A percentile compares a stretch with the other conserved stretches of the same genome.
Evolutionary conservation across 2,329 filamentous ascomycete genomes (phyloP).

Genomic region (Cercospora sesami): DNA sequence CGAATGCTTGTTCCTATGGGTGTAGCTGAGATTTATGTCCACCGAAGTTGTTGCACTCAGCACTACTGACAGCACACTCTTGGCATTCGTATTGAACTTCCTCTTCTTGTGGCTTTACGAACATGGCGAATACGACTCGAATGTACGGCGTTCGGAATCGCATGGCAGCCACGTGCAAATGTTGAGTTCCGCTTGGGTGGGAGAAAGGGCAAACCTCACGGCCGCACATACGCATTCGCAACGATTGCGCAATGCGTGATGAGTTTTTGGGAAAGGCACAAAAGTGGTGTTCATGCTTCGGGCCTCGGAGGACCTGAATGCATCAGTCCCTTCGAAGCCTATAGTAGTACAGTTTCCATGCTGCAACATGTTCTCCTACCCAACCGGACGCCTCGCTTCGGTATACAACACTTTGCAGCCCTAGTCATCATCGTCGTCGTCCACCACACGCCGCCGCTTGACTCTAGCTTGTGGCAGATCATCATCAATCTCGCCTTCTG

Average conservation of each 20-base stretch:
- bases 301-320: not conserved
- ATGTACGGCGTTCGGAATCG: not conserved
- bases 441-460: conserved; percentile 48
- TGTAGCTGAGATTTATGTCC: not conserved
- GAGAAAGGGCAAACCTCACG: not conserved
- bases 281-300: not conserved
- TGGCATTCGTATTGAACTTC: not conserved
- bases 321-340: not conserved
- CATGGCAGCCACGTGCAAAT: not conserved
- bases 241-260: not conserved
- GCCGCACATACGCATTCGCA: not conserved
- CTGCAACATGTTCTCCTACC: not conserved
- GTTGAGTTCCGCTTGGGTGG: too few species aligned
- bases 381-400: not conserved
- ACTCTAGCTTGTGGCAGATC: conserved; percentile 38
- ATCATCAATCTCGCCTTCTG: conserved; percentile 39
- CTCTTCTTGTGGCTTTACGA: not conserved
- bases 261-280: not conserved
- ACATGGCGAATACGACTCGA: not conserved
- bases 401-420: not conserved
- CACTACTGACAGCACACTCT: not conserved
- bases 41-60: not conserved
- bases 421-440: conserved; percentile 53
- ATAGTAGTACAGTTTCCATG: not conserved
- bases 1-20: not conserved